Evolutionary conservation across 2,329 filamentous ascomycete species (phyloP).

Genomic region (Cytospora piceicola): DNA sequence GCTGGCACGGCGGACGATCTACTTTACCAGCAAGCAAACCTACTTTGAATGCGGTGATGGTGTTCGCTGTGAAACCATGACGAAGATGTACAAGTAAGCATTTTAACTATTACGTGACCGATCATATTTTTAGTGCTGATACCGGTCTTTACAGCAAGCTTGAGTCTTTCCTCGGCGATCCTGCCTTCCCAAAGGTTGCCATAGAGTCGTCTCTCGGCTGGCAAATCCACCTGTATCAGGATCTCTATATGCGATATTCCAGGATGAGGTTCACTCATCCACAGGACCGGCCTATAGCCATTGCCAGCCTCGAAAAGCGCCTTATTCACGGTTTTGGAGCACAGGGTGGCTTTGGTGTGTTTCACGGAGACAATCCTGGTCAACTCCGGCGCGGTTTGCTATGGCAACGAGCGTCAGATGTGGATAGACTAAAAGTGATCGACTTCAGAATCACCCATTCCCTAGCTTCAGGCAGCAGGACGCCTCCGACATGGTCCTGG

Average conservation of each 20-base stretch:
- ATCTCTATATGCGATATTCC: slow-evolving; percentile 39
- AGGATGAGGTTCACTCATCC: slow-evolving; percentile 33
- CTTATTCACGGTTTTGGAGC: slow-evolving; percentile 33
- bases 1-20: slow-evolving; percentile 43
- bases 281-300: slow-evolving; percentile 38
- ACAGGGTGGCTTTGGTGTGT: slow-evolving; percentile 38
- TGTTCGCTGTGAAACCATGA: slow-evolving; percentile 42
- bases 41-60: slow-evolving; percentile 46
- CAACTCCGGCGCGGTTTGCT: slow-evolving; percentile 37
- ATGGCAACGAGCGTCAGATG: slow-evolving; percentile 34
- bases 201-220: slow-evolving; percentile 23
- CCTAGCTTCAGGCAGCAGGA: background rate
- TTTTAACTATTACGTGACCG: background rate
- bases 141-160: slow-evolving; percentile 1
- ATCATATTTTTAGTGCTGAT: background rate
- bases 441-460: background rate
- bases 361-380: slow-evolving; percentile 30
- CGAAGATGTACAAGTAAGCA: slow-evolving; percentile 41
- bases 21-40: slow-evolving; percentile 42
- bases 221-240: slow-evolving; percentile 33
- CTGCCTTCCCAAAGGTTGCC: slow-evolving; percentile 35
- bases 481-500: slow-evolving; percentile 42
- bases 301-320: slow-evolving; percentile 38
- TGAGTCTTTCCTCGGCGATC: slow-evolving; percentile 36
- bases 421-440: background rate